Evolutionary conservation across 306 rosid genomes (phyloP).

Genomic region (Acacia crassicarpa): DNA sequence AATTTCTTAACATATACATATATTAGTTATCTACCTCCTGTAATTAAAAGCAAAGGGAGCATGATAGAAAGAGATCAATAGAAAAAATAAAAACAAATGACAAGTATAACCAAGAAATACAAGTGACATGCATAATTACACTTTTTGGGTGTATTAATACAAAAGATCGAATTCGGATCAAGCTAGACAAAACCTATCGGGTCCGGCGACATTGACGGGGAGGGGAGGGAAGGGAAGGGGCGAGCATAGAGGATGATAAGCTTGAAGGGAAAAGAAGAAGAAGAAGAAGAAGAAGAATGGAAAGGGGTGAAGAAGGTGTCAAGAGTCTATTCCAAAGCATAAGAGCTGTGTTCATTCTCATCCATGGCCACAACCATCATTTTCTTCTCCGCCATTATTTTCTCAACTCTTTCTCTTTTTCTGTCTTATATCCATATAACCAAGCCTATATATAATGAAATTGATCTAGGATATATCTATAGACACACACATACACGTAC

Average conservation of each 20-base stretch:
- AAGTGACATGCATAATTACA: not conserved
- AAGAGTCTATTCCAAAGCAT: constrained; percentile 54
- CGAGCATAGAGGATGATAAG: constrained; percentile 50
- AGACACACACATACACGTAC: not conserved
- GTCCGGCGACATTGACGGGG: constrained; percentile 37
- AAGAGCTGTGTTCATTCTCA: constrained; percentile 38
- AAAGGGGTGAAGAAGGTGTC: constrained; percentile 43
- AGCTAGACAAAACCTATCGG: constrained; percentile 13
- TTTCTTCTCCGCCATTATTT: constrained; percentile 30
- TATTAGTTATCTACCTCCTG: too few species aligned
- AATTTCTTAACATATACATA: too few species aligned
- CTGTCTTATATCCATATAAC: not conserved
- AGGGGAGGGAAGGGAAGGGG: constrained; percentile 36
- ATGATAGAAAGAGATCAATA: not conserved
- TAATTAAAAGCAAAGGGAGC: too few species aligned
- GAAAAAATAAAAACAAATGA: too few species aligned
- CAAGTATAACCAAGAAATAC: too few species aligned
- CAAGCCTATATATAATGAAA: not conserved
- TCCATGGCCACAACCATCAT: constrained; percentile 41
- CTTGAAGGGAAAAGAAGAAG: constrained; percentile 39
- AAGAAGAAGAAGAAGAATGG: constrained; percentile 28
- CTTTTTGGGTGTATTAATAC: too few species aligned
- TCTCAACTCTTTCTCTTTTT: not conserved
- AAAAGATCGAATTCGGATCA: not conserved
- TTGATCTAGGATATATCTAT: not conserved